Base-by-base conservation (phyloP, 2,329 filamentous ascomycete species). In the Pseudohalonectria lignicola region DNA sequence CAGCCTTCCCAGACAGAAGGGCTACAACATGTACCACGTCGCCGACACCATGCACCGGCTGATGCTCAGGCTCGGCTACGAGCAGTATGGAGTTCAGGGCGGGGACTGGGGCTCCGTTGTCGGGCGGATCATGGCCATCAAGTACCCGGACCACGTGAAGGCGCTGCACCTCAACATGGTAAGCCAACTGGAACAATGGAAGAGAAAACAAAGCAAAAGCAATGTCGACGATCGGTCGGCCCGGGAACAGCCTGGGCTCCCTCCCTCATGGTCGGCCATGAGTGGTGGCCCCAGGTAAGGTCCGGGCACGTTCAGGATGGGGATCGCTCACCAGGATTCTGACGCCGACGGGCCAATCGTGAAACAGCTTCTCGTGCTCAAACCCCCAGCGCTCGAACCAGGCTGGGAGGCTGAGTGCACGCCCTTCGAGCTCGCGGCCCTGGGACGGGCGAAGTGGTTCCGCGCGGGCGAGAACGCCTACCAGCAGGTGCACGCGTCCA, bases 331-430 rank as follows among this genome's bases (percentile, higher is more conserved):
- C n/a, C n/a, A n/a, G n/a, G n/a, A n/a, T n/a, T n/a, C n/a, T n/a
- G n/a, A n/a, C n/a, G n/a, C n/a, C n/a, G n/a, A n/a, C n/a, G n/a
- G n/a, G n/a, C n/a, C n/a, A n/a, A n/a, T n/a, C n/a, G n/a, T n/a
- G n/a, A n/a, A n/a, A n/a, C n/a, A n/a, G n/a, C n/a, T n/a, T n/a
- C n/a, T n/a, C n/a, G n/a, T n/a, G n/a, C n/a, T n/a, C n/a, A n/a
- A 82, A 85, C 54, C 58, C 66, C 42, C 60, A 72, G 40, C 50
- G 47, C 12, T 63, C 69, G 3, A 46, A 50, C 2, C 59, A 5
- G 29, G 5, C 69, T n/a, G n/a, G n/a, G n/a, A n/a, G n/a, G n/a
- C n/a, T n/a, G n/a, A n/a, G n/a, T n/a, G n/a, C n/a, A n/a, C n/a
- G n/a, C n/a, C n/a, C n/a, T n/a, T n/a, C n/a, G n/a, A 36, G 34